phyloP scores from a whole-genome alignment of 805 yeast species.

The Grigorovia jiainica region DNA sequence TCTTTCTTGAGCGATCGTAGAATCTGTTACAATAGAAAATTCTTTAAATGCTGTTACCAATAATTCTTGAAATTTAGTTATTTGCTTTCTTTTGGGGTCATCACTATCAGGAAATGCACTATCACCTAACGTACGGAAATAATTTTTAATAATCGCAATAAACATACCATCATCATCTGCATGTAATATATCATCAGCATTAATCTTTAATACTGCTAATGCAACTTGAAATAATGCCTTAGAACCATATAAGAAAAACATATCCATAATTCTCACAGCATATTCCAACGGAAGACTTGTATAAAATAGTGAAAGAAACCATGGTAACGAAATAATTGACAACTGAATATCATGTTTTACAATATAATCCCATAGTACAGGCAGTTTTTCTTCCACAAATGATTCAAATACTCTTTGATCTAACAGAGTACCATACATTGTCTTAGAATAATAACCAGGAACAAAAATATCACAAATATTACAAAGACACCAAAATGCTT shows the following conservation, averaged over 20 bases:
- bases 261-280: constrained; percentile 86
- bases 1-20: constrained; percentile 59
- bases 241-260: constrained; percentile 83
- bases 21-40: constrained; percentile 71
- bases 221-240: constrained; percentile 87
- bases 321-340: constrained; percentile 87
- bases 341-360: constrained; percentile 74
- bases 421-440: constrained; percentile 93
- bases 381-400: constrained; percentile 82
- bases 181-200: constrained; percentile 71
- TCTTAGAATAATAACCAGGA: constrained; percentile 93
- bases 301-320: constrained; percentile 87
- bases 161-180: constrained; percentile 91
- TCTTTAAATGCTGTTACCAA: constrained; percentile 90
- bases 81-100: constrained; percentile 51
- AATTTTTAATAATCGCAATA: constrained; percentile 73
- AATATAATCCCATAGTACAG: constrained; percentile 78
- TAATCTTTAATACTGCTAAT: constrained; percentile 76
- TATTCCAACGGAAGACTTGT: constrained; percentile 91
- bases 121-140: constrained; percentile 67
- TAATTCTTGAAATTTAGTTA: constrained; percentile 82
- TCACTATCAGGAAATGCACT: constrained; percentile 67
- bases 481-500: constrained; percentile 88
- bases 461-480: constrained; percentile 73
- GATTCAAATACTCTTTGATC: constrained; percentile 93